Evolutionary conservation across 2,329 filamentous ascomycete genomes (phyloP).

Genomic region (Colletotrichum lupini): DNA sequence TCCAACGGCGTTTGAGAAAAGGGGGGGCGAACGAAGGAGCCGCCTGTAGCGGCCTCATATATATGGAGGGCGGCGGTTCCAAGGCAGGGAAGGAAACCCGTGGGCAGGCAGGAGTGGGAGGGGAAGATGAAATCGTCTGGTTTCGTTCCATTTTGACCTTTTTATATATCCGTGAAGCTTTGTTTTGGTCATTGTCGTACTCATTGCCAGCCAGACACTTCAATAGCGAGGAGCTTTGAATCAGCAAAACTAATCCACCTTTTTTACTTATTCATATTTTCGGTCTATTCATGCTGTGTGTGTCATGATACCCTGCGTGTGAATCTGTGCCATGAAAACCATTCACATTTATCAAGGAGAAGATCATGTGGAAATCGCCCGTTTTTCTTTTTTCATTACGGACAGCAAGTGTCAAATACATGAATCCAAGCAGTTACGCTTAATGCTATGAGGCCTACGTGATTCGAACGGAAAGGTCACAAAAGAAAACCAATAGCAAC

Average conservation of each 20-base stretch:
- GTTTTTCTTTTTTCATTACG: neutral
- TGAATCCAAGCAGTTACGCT: neutral
- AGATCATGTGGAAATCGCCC: neutral
- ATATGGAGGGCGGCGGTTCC: neutral
- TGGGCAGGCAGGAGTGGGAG: neutral
- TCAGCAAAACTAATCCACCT: neutral
- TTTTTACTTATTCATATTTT: neutral
- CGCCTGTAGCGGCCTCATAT: neutral
- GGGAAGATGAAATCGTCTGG: neutral
- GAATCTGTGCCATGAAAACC: neutral
- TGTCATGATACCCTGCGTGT: neutral
- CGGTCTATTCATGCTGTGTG: neutral
- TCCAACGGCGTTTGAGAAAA: neutral
- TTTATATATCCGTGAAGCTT: neutral
- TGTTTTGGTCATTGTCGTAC: neutral
- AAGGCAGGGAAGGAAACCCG: neutral
- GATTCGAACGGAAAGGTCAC: neutral
- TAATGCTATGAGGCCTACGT: neutral
- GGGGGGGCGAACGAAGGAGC: neutral
- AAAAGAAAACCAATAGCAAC: neutral
- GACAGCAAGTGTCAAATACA: neutral
- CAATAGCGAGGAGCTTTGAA: neutral
- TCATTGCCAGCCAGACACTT: neutral
- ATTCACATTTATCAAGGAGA: neutral
- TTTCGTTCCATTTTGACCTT: neutral